Evolutionary conservation across 352 stramenopile species (phyloP), one percentile per base, ranked within the genome.

Genomic region (Globisporangium lucens): DNA sequence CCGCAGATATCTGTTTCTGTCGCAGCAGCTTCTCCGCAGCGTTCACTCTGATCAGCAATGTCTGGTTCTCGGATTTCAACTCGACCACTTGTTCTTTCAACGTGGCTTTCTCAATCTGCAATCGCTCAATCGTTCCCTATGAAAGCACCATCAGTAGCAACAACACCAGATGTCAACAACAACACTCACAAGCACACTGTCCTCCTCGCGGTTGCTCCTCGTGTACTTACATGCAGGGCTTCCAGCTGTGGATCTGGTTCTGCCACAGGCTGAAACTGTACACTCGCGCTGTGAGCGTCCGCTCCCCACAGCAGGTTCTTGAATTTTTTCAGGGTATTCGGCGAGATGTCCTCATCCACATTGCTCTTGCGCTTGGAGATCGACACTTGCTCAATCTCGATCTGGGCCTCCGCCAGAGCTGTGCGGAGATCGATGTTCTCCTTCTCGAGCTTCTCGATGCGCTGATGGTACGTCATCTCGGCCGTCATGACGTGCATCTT

Each of bases 401-500:
- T 49, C 17, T 82, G 69, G 0, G 75, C 75, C 24, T 75, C 68
- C 4, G 65, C 67, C 5, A 89, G 43, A 1, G 78, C 75, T 4
- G 70, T 69, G 15, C 80, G 74, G 15, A 89, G 49, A 33, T 78
- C 65, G 1, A 77, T 56, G 43, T 89, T 89, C 27, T 89, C 80
- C 29, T 78, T 75, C 62, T 89, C 80, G 2, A 89, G 70, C 57
- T 83, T 79, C 49, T 82, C 80, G 30, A 85, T 80, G 13, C 79
- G 80, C 61, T 89, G 80, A 30, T 85, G 72, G 58, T 84, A 82
- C 24, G 78, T 87, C 80, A 89, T 89, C 38, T 87, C 80, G 2
- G 78, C 78, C 2, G 80, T 93, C 62, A 97, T 77, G 46, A 97
- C 86, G 68, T 97, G 90, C 72, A 82, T 81, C 65, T 88, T 89